Evolutionary conservation across 495 filamentous ascomycete species (phyloP), one percentile per base, ranked within the genome.

Genomic region (Glonium stellatum): DNA sequence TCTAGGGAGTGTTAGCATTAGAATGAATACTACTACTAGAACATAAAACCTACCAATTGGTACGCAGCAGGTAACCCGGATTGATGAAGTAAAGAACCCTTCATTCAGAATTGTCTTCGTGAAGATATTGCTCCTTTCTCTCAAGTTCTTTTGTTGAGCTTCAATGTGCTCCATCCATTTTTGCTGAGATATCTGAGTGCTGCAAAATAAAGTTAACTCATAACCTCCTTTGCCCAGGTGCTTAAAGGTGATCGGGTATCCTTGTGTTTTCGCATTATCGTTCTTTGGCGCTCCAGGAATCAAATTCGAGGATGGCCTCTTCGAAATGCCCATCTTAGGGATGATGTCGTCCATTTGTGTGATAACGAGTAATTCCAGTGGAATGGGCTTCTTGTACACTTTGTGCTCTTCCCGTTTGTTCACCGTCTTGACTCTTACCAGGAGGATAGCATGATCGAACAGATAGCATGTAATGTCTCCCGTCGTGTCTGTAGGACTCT

Each of bases 121-220:
- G 70, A 93, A 95, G 77, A 97, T 95, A 70, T 93, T 92, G 67
- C 90, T 92, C 23, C 90, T 82, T 60, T 89, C 87, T 66, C 87
- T 78, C 22, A 99, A 80, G 55, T 87, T 87, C 50, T 85, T 81
- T 72, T 97, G 93, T 69, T 96, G 92, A 22, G 84, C 78, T 65
- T 96, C 91, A 64, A 99, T 96, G 67, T 88, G 83, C 75, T 97
- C 92, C 67, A 99, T 89, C 84, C 95, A 97, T 74, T 97, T 97
- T 67, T 87, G 83, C 59, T 92, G 79, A 19, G 87, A 86, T 23
- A 87, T 86, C 58, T 86, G 86, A 49, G 85, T 90, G 21, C 84
- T 80, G 25, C 89, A 91, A 72, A 87, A 97, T 1, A 99, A 78
- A n/a, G 92, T 92, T 62, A 87, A 79, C 67, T 96, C 95, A 71